Evolutionary conservation across 1,139 yeast genomes (phyloP).

Genomic region (Zygoascus sp.): DNA sequence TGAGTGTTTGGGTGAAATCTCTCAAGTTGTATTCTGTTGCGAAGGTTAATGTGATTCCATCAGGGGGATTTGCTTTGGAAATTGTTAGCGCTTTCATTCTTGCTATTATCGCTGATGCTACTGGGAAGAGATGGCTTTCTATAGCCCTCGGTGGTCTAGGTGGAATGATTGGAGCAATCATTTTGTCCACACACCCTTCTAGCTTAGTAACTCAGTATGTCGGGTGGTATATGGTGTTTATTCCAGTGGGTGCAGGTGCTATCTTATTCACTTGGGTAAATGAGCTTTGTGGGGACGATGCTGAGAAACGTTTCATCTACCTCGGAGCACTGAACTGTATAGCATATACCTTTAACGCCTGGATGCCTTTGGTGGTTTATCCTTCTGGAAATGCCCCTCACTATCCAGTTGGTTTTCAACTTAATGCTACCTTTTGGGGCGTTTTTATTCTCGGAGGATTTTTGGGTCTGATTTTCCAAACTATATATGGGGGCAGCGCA

Average conservation of each 20-base stretch:
- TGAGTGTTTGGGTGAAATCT: constrained; percentile 47
- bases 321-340: constrained; percentile 21
- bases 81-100: constrained; percentile 40
- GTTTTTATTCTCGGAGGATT: constrained; percentile 13
- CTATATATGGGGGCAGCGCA: not conserved
- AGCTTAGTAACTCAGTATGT: constrained; percentile 37
- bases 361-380: constrained; percentile 13
- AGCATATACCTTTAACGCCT: constrained; percentile 13
- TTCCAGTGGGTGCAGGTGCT: constrained; percentile 18
- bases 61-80: constrained; percentile 45
- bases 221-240: constrained; percentile 17
- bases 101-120: constrained; percentile 44
- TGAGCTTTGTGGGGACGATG: constrained; percentile 32
- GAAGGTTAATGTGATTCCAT: constrained; percentile 33
- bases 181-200: constrained; percentile 43
- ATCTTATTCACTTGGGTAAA: constrained; percentile 28
- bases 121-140: constrained; percentile 54
- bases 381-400: constrained; percentile 15
- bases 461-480: constrained; percentile 1
- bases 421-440: constrained; percentile 14
- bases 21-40: constrained; percentile 26
- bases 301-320: constrained; percentile 37
- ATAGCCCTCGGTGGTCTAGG: constrained; percentile 49
- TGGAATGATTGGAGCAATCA: constrained; percentile 42
- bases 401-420: constrained; percentile 14